Conservation (phyloP, 2,329 filamentous ascomycete species). For the Atkinsonella hypoxylon region DNA sequence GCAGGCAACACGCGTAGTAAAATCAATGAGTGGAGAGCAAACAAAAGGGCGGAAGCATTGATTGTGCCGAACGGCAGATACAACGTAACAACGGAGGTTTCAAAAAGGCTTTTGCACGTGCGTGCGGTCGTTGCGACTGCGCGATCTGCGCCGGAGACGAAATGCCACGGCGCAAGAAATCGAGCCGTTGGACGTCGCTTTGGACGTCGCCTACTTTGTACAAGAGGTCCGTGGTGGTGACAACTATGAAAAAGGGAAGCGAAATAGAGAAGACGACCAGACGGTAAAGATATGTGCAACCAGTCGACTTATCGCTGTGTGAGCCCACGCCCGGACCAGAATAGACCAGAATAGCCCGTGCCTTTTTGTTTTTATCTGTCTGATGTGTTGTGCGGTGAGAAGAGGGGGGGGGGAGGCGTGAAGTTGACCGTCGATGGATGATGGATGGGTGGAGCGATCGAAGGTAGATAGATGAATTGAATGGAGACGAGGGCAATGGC, state of each 20-base stretch:
- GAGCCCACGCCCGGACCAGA: no score
- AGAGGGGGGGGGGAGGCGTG: not conserved
- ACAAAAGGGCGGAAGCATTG: not conserved
- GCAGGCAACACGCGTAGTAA: not conserved
- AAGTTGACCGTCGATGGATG: not conserved
- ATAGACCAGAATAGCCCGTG: no score
- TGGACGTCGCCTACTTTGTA: not conserved
- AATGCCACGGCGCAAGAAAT: slow-evolving; percentile 2
- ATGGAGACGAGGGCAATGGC: not conserved
- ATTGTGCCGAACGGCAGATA: not conserved
- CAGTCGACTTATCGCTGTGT: not conserved
- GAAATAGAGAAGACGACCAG: not conserved
- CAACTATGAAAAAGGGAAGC: not conserved
- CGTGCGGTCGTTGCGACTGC: slow-evolving; percentile 3
- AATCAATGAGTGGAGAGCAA: not conserved
- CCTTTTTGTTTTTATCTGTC: not conserved
- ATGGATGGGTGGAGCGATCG: not conserved
- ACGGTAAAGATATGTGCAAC: not conserved
- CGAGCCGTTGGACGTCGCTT: not conserved
- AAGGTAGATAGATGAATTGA: not conserved
- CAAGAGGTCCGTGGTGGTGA: not conserved
- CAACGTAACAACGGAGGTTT: not conserved
- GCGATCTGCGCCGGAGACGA: not conserved
- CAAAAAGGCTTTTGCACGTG: slow-evolving; percentile 1
- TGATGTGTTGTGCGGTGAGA: not conserved